Evolutionary conservation across 192 early-diverging fungal species (phyloP).

Genomic region (Coemansia sp.): DNA sequence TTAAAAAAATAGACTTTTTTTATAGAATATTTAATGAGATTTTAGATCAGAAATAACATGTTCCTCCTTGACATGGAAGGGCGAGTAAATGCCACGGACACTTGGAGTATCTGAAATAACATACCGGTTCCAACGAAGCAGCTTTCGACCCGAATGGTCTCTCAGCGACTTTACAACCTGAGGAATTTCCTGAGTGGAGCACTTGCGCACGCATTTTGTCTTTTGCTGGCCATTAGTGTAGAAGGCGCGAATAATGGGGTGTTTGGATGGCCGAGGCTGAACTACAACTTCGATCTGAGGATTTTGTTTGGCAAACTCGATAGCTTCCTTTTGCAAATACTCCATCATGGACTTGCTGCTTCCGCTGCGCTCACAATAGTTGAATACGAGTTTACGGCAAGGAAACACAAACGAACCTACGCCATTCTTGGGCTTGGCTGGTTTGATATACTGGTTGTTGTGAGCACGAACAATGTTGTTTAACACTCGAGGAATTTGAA

Average conservation of each 20-base stretch:
- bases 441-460: conserved; percentile 26
- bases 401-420: conserved; percentile 72
- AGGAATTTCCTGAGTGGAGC: conserved; percentile 58
- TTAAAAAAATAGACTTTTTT: too few relatives aligned
- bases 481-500: conserved; percentile 38
- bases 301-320: conserved; percentile 62
- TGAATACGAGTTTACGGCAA: conserved; percentile 75
- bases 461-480: conserved; percentile 39
- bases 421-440: conserved; percentile 59
- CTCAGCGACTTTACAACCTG: conserved; percentile 62
- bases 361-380: conserved; percentile 80
- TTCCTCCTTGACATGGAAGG: conserved; percentile 66
- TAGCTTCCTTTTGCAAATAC: conserved; percentile 64
- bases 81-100: conserved; percentile 81
- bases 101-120: conserved; percentile 76
- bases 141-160: conserved; percentile 62
- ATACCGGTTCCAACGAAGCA: conserved; percentile 63
- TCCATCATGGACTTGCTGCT: conserved; percentile 75
- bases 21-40: conserved; percentile 4
- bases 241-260: conserved; percentile 68
- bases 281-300: conserved; percentile 79
- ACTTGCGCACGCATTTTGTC: conserved; percentile 64
- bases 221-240: conserved; percentile 60
- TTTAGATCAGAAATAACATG: conserved; percentile 58
- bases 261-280: conserved; percentile 66